Conservation (phyloP, 768 basidiomycete genomes). For the Rickenella mellea region DNA sequence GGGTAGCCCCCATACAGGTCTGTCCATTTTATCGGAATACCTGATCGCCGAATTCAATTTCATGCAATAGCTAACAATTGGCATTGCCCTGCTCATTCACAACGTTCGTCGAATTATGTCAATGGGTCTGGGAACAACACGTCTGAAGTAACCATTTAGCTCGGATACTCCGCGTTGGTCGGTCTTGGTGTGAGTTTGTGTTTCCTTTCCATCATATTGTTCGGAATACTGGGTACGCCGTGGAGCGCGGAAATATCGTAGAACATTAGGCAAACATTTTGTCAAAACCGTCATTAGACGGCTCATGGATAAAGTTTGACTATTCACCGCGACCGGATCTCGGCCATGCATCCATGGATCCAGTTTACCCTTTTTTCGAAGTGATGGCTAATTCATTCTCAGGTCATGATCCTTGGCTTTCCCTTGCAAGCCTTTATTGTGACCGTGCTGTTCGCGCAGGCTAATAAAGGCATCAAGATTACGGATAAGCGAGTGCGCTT, state of each 20-base stretch:
- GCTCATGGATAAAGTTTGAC: too few species aligned
- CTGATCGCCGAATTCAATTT: too few species aligned
- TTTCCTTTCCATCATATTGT: too few species aligned
- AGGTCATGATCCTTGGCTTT: conserved; percentile 46
- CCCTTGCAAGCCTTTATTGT: conserved; percentile 49
- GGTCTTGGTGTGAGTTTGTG: conserved; percentile 41
- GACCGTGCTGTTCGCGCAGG: conserved; percentile 39
- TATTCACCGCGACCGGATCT: too few species aligned
- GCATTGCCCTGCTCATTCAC: conserved; percentile 50
- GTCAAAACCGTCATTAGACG: too few species aligned
- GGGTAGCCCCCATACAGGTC: conserved; percentile 53
- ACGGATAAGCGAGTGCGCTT: conserved; percentile 60
- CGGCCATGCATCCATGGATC: background rate
- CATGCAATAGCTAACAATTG: conserved; percentile 48
- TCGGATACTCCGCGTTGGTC: conserved; percentile 66
- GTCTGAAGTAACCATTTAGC: conserved; percentile 19
- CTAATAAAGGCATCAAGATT: conserved; percentile 47
- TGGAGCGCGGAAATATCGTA: too few species aligned
- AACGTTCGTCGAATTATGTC: conserved; percentile 29
- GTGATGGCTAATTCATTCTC: conserved; percentile 2
- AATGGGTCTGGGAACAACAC: background rate
- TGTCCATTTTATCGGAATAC: too few species aligned
- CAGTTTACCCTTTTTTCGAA: background rate
- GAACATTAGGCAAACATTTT: too few species aligned
- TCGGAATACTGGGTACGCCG: too few species aligned